Conservation (phyloP, 768 basidiomycete genomes). For the Amyloporia xantha region DNA sequence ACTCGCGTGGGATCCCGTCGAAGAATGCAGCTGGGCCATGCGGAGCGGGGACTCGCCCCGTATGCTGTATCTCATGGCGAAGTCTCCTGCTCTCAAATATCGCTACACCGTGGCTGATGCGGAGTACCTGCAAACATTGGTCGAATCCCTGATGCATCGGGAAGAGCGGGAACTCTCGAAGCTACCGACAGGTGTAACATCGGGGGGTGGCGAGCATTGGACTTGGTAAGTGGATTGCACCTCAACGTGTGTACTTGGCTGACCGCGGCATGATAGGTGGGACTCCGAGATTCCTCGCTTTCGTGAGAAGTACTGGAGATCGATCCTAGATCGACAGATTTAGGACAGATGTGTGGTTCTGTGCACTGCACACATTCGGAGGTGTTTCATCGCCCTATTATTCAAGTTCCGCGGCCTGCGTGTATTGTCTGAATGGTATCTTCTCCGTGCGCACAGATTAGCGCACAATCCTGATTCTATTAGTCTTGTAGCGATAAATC, state of each 20-base stretch:
- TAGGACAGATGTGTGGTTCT: no score
- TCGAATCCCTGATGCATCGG: background rate
- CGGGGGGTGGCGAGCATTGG: background rate
- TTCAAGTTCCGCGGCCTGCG: no score
- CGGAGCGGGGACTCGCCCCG: no score
- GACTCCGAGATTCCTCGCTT: background rate
- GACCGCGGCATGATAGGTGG: background rate
- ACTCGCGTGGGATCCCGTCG: conserved; percentile 13
- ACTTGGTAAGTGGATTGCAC: background rate
- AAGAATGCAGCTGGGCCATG: conserved; percentile 9
- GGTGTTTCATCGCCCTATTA: no score
- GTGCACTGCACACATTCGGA: no score
- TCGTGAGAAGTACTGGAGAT: background rate
- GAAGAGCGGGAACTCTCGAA: background rate
- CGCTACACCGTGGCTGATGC: background rate
- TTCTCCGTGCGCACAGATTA: no score
- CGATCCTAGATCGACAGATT: no score
- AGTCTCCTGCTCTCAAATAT: background rate
- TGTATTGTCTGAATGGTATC: no score
- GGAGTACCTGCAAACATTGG: background rate
- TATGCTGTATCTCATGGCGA: background rate
- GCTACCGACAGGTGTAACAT: background rate
- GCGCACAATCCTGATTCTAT: no score
- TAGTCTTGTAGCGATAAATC: no score
- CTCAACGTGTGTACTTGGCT: background rate